Percentiles rank a stretch among this genome's conserved stretches.
Conservation (phyloP, 208 protist species). For the Balamuthia mandrillaris region DNA sequence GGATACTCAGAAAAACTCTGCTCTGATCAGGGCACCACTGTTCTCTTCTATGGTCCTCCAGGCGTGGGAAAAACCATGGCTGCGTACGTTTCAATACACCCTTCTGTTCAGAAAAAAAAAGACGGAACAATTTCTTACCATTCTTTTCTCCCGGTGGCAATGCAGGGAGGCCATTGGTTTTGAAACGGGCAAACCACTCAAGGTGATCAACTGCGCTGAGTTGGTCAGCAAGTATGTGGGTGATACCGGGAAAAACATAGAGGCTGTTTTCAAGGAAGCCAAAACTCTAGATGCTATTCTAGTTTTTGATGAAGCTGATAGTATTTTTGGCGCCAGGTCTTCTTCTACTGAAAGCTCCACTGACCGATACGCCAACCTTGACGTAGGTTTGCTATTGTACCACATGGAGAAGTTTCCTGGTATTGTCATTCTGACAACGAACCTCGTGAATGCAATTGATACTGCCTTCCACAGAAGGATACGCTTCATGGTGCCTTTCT, state of each 20-base stretch:
- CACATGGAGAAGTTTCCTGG: not conserved
- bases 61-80: conserved; percentile 44
- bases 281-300: conserved; percentile 46
- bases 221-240: conserved; percentile 64
- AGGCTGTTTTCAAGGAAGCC: conserved; percentile 54
- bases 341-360: not conserved
- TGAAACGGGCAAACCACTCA: too few relatives aligned
- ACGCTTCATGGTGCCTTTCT: not conserved
- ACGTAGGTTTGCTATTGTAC: not conserved
- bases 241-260: conserved; percentile 54
- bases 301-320: conserved; percentile 58
- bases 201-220: too few relatives aligned
- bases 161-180: too few relatives aligned
- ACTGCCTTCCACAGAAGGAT: not conserved
- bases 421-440: not conserved
- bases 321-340: not conserved
- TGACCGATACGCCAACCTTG: conserved; percentile 11
- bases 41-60: not conserved
- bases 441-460: not conserved
- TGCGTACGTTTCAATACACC: conserved; percentile 39
- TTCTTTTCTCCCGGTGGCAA: too few relatives aligned
- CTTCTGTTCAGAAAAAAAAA: too few relatives aligned
- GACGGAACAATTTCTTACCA: too few relatives aligned
- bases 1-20: too few relatives aligned
- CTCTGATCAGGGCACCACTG: not conserved